Conservation (phyloP, 2,329 filamentous ascomycete genomes). For the Diaporthe citri region DNA sequence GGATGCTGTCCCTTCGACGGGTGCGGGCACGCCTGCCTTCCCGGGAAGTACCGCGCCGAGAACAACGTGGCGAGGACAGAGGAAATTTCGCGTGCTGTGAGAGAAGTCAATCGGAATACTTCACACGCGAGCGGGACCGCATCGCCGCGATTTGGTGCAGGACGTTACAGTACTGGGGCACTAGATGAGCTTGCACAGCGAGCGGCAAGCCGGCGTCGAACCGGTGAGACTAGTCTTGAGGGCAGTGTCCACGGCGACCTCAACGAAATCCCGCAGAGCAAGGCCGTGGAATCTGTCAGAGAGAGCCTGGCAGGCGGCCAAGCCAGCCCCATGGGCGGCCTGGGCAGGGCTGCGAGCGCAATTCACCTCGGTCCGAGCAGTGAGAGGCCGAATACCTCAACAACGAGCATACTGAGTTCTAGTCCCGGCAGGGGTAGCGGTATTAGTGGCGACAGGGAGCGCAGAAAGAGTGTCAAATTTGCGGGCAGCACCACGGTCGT, state of each 20-base stretch:
- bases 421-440: constrained; percentile 58
- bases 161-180: constrained; percentile 9
- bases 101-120: constrained; percentile 50
- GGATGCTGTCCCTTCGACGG: constrained; percentile 75
- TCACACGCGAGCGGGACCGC: constrained; percentile 38
- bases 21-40: constrained; percentile 73
- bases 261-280: constrained; percentile 69
- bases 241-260: constrained; percentile 59
- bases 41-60: constrained; percentile 67
- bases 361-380: constrained; percentile 29
- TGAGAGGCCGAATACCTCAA: constrained; percentile 39
- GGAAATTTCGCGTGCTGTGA: constrained; percentile 63
- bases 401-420: constrained; percentile 58
- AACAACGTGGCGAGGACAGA: constrained; percentile 59
- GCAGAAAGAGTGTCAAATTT: constrained; percentile 76
- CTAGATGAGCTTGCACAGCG: constrained; percentile 27
- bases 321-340: constrained; percentile 33
- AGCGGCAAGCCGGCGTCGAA: constrained; percentile 26
- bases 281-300: constrained; percentile 70
- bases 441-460: constrained; percentile 60
- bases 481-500: constrained; percentile 51
- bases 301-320: constrained; percentile 53
- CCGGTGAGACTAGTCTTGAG: constrained; percentile 39
- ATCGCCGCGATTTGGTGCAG: constrained; percentile 36
- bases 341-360: constrained; percentile 52